phyloP scores from a whole-genome alignment of 495 filamentous ascomycete species.

The Lophiostoma macrostomum region DNA sequence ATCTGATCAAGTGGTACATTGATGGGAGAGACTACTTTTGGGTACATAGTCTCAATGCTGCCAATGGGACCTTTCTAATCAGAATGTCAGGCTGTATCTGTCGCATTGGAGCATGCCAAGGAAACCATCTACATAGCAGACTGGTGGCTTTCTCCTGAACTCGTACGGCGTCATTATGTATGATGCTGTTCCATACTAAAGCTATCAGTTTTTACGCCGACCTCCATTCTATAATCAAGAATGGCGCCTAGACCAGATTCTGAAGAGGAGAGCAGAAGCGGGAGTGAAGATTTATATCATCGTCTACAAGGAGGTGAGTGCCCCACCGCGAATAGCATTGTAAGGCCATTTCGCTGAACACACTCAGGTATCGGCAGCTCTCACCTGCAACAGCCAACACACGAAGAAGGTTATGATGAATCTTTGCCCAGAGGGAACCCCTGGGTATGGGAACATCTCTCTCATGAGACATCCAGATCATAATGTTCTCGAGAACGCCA shows the following conservation, averaged over 20 bases:
- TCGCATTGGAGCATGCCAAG: conserved; percentile 78
- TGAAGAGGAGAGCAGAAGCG: conserved; percentile 84
- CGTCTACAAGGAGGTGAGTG: conserved; percentile 74
- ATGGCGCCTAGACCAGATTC: conserved; percentile 80
- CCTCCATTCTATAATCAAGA: conserved; percentile 77
- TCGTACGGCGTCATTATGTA: conserved; percentile 38
- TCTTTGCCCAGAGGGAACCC: conserved; percentile 75
- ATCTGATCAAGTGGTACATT: conserved; percentile 95
- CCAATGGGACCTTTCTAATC: too few species aligned
- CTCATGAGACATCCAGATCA: conserved; percentile 95
- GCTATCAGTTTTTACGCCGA: conserved; percentile 66
- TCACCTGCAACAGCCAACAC: conserved; percentile 90
- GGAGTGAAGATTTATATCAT: conserved; percentile 94
- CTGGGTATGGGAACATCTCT: conserved; percentile 80
- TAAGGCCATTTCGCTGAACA: conserved; percentile 9
- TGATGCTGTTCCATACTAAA: neutral
- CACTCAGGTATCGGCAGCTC: conserved; percentile 59
- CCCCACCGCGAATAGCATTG: conserved; percentile 25
- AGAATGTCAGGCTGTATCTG: conserved; percentile 74
- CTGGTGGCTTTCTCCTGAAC: conserved; percentile 94
- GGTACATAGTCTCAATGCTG: too few species aligned
- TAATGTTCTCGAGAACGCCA: conserved; percentile 87
- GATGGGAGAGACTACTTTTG: conserved; percentile 92
- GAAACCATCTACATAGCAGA: conserved; percentile 95
- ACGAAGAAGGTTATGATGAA: conserved; percentile 80